Evolutionary conservation across 345 rosid species (phyloP), one percentile per base, ranked within the genome.

Genomic region (Eucalyptus virginea): DNA sequence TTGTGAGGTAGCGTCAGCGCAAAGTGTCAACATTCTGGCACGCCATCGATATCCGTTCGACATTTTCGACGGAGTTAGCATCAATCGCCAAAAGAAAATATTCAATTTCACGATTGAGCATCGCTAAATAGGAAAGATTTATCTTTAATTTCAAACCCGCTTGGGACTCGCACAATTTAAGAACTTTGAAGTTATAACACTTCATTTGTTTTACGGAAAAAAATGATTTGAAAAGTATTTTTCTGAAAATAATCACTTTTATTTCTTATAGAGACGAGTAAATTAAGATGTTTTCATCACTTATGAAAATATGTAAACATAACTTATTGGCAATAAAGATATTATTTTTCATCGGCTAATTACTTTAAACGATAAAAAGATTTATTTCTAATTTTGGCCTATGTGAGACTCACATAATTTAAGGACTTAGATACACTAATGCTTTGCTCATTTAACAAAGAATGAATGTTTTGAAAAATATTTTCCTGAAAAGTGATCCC

Each of bases 141-240:
- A 32, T 67, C 42, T 32, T 18, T 67, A 32, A 17, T 32, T 69
- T 18, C 2, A 7, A 30, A 23, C 69, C 32, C 34, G 34, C 15
- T 60, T 60, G 69, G n/a, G 69, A 62, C 69, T 62, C 69, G 16
- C 5, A 6, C n/a, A 30, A 62, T 62, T 62, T 28, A 28, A 28
- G 69, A 30, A 28, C 32, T 30, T 62, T 2, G 5, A 60, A 23
- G 13, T 56, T 23, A 4, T 10, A 56, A 56, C 13, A 26, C 12
- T 10, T 26, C 0, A 2, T 56, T 56, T 5, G 6, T 24, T 10
- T 23, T 56, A 56, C 30, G 0, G 30, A 9, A 9, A 56, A 23
- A 9, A 56, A 56, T 56, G 2, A 52, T 56, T 56, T 56, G 13
- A 24, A 24, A 56, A 56, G 0, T 56, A 24, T 56, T 10, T 56